Conservation (phyloP, 192 early-diverging fungal species). For the Gorgonomyces haynaldii region DNA sequence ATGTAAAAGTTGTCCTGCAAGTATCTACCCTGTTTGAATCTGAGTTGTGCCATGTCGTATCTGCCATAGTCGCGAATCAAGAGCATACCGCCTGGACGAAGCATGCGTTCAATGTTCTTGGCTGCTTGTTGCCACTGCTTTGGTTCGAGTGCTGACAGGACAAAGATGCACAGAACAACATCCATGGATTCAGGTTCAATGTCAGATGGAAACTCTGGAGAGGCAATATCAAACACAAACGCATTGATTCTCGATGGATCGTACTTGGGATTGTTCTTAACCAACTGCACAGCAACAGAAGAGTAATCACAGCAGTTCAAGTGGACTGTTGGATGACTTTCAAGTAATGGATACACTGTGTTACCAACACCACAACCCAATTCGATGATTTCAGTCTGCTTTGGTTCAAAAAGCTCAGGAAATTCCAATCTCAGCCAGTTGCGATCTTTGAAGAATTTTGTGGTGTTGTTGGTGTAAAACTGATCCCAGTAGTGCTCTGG, state of each 20-base stretch:
- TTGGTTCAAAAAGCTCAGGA: slow-evolving; percentile 31
- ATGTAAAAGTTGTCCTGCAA: slow-evolving; percentile 93
- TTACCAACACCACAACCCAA: slow-evolving; percentile 88
- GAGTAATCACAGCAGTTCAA: slow-evolving; percentile 94
- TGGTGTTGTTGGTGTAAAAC: slow-evolving; percentile 44
- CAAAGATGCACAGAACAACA: slow-evolving; percentile 88
- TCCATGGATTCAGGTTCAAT: slow-evolving; percentile 79
- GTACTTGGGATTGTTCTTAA: slow-evolving; percentile 60
- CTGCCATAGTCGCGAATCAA: slow-evolving; percentile 91
- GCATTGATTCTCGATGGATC: slow-evolving; percentile 59
- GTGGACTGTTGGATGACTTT: slow-evolving; percentile 55
- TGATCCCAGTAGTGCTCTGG: slow-evolving; percentile 45
- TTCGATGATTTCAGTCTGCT: slow-evolving; percentile 56
- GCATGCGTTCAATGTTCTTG: slow-evolving; percentile 60
- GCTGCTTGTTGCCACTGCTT: slow-evolving; percentile 71
- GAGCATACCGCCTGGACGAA: slow-evolving; percentile 86
- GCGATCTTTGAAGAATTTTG: slow-evolving; percentile 54
- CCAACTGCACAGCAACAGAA: slow-evolving; percentile 76
- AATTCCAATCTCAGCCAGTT: slow-evolving; percentile 44
- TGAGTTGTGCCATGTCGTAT: slow-evolving; percentile 95
- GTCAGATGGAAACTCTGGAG: slow-evolving; percentile 50
- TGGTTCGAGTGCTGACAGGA: slow-evolving; percentile 81
- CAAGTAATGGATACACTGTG: slow-evolving; percentile 75
- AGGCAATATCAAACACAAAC: slow-evolving; percentile 90
- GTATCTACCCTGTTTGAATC: slow-evolving; percentile 85